Base-by-base conservation (phyloP, 495 filamentous ascomycete species). In the Staphylotrichum tortipilum region DNA sequence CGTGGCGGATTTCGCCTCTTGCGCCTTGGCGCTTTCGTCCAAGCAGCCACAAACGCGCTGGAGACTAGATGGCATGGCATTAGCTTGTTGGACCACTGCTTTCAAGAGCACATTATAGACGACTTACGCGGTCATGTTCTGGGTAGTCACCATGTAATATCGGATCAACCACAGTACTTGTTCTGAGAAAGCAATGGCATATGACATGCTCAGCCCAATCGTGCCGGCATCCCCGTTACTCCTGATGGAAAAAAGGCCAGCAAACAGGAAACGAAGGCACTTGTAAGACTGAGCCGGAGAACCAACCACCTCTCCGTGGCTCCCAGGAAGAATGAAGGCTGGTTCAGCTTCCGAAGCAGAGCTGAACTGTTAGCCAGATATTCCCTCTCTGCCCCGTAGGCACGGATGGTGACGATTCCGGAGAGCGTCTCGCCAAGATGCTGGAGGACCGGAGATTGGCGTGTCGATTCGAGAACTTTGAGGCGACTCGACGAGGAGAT, bases 171-270 rank as follows among this genome's bases (percentile, higher is more conserved):
- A 74, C 45, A 74, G 73, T 11, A 75, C 54, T 10, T 67, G 67
- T 52, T 71, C 66, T 10, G 73, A 73, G 38, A 76, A 72, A 54
- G 71, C 68, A 47, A 91, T 74, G 33, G 88, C 86, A 64, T 94
- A 91, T 15, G 84, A 86, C 84, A 94, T 86, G 38, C 84, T 74
- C 62, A 94, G 70, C 70, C 88, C 88, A 48, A 89, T 85, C 64
- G 78, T 71, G 48, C 87, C 87, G 17, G 85, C 72, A 3, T 77
- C 71, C 4, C 23, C 24, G 38, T 24, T 46, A 18, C 15, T 45
- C 33, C 41, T 40, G 41, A 52, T 78, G 46, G 89, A 67, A 22
- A 94, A 83, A 7, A 85, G 81, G 54, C 89, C 89, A 0, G 86
- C 83, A 56, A 90, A 91, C 12, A 87, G 89, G 87, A 86, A 34